A percentile compares a stretch with the other conserved stretches of the same genome.
Evolutionary conservation across 176 grass and related monocot genomes (phyloP).

Genomic region (Bolboschoenus planiculmis): DNA sequence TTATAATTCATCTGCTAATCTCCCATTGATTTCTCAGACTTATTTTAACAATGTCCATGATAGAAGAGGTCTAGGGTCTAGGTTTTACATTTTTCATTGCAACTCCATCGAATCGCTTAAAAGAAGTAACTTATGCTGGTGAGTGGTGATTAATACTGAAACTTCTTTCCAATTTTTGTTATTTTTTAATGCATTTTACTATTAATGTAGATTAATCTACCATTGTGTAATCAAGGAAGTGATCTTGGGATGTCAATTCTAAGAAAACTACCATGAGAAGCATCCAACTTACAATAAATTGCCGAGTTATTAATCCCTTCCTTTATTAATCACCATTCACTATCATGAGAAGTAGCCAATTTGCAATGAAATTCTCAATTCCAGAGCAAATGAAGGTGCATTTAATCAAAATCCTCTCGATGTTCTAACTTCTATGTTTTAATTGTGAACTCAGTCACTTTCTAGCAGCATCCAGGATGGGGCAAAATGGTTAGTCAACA

Average conservation of each 20-base stretch:
- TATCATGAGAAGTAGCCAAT: background rate
- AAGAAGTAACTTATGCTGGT: background rate
- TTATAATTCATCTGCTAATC: background rate
- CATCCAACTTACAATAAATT: background rate
- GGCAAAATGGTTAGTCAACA: constrained; percentile 93
- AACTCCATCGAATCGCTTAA: background rate
- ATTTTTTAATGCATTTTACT: background rate
- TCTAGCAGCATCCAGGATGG: constrained; percentile 69
- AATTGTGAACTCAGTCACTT: constrained; percentile 48
- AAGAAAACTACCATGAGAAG: background rate
- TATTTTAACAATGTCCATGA: background rate
- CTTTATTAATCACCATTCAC: background rate
- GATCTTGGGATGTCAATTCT: background rate
- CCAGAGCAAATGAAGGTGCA: background rate
- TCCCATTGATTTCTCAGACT: background rate
- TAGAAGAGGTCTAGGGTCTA: background rate
- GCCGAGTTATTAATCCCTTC: background rate
- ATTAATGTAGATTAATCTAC: background rate
- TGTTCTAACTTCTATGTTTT: background rate
- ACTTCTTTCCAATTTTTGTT: background rate
- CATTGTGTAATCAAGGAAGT: background rate
- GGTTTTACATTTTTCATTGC: background rate
- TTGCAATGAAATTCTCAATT: background rate
- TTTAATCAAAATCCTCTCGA: background rate
- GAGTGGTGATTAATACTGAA: background rate